These are phyloP conservation scores for Panaeolus cyanescens DNA, from an alignment of 768 basidiomycete species.

Conservation along the genomic window DNA sequence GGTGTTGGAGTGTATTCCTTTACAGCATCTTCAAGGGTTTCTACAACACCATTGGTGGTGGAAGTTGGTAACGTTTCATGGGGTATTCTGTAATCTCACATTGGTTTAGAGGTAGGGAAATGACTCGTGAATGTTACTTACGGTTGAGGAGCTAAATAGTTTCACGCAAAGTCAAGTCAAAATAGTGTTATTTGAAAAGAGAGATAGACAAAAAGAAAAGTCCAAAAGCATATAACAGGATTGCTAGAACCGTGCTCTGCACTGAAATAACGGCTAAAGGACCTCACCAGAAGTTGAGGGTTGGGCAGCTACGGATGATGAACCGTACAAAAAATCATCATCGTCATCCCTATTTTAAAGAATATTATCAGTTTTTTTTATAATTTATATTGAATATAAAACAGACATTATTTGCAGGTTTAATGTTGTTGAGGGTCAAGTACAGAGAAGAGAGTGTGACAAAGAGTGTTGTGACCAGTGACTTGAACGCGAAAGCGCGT, in stretches of 20 bases:
- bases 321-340: slow-evolving; percentile 79
- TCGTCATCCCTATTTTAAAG: slow-evolving; percentile 64
- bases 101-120: slow-evolving; percentile 15
- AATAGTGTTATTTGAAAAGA: slow-evolving; percentile 38
- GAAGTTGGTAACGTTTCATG: slow-evolving; percentile 43
- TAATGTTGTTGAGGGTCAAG: neutral
- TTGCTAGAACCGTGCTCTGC: slow-evolving; percentile 5
- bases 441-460: slow-evolving; percentile 1
- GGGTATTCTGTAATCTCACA: slow-evolving; percentile 29
- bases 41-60: slow-evolving; percentile 44
- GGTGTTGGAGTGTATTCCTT: slow-evolving; percentile 1
- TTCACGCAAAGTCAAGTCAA: slow-evolving; percentile 44
- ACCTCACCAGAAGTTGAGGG: slow-evolving; percentile 51
- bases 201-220: slow-evolving; percentile 27
- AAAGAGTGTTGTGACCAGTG: slow-evolving; percentile 2
- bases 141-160: slow-evolving; percentile 57
- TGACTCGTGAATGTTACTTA: slow-evolving; percentile 44
- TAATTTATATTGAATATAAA: neutral
- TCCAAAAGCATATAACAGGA: slow-evolving; percentile 21
- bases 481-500: neutral
- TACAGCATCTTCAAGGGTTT: slow-evolving; percentile 51
- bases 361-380: neutral
- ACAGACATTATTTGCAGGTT: slow-evolving; percentile 10
- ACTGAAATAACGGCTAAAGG: slow-evolving; percentile 8
- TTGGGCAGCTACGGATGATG: slow-evolving; percentile 37